phyloP scores from a whole-genome alignment of 345 rosid genomes.

The Geranium brycei region DNA sequence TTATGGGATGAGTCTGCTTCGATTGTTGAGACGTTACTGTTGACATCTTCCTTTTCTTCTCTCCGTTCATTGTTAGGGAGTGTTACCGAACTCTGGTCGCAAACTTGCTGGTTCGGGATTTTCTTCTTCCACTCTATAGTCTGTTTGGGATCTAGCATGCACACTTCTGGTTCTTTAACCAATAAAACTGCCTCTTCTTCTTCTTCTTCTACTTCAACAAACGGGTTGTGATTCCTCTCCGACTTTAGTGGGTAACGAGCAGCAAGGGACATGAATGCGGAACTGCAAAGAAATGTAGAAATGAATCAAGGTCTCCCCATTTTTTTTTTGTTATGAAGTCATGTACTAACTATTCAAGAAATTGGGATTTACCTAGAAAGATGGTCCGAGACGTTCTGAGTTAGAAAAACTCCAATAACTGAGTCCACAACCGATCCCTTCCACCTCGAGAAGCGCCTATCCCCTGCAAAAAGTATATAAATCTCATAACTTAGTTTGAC shows the following conservation, averaged over 20 bases:
- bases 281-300: conserved; percentile 32
- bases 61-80: conserved; percentile 14
- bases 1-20: conserved; percentile 38
- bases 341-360: conserved; percentile 9
- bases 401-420: conserved; percentile 93
- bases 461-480: conserved; percentile 38
- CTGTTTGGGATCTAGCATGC: conserved; percentile 36
- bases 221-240: conserved; percentile 9
- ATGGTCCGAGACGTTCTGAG: conserved; percentile 95
- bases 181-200: conserved; percentile 28
- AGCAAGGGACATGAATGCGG: conserved; percentile 89
- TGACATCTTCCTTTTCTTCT: conserved; percentile 34
- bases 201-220: not conserved
- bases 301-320: conserved; percentile 12
- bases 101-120: conserved; percentile 20
- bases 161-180: conserved; percentile 26
- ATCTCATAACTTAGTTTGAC: no score
- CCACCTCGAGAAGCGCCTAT: conserved; percentile 89
- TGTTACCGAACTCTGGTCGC: conserved; percentile 28
- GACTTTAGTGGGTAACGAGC: conserved; percentile 45
- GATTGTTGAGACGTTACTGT: conserved; percentile 25
- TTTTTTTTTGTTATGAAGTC: not conserved
- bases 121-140: conserved; percentile 21
- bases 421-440: conserved; percentile 97
- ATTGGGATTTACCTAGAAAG: conserved; percentile 56